Evolutionary conservation across 495 filamentous ascomycete genomes (phyloP), one percentile per base, ranked within the genome.

Genomic region (Talaromyces borbonicus): DNA sequence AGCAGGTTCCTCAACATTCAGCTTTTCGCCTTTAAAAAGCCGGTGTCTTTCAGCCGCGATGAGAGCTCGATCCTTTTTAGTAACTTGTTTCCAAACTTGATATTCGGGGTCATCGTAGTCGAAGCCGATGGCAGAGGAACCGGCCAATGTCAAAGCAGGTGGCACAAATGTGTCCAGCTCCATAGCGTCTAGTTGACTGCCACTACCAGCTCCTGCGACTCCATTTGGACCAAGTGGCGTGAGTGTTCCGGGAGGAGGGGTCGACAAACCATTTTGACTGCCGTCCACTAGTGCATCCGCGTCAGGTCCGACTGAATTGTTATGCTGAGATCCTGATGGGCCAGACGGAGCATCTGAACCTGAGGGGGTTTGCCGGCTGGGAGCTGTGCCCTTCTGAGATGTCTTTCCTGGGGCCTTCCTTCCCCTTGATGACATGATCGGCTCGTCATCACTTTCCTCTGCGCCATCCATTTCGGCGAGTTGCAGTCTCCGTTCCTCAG

Each of bases 61-160:
- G 11, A 84, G 67, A n/a, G 92, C 92, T 36, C 92, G 80, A 50
- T 93, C 89, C 59, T 93, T 95, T 64, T 96, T 96, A 2, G 92
- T 99, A 29, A 95, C 86, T 60, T 94, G 90, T 68, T 97, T 99
- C 92, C 92, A 99, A 31, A 89, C 85, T 58, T 93, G 93, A 67
- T 90, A 95, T 53, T 94, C 90, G 1, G 86, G 78, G 53, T 96
- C 90, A 51, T 95, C 83, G 40, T 79, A 55, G 37, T 84, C 83
- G 12, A 62, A 54, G 3, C 64, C 66, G 8, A 66, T 53, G 5
- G 60, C 60, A 9, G 61, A 58, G 22, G 69, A 50, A n/a, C 65
- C 68, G 46, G 58, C 68, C 19, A 83, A 70, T 20, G 78, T 79
- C 50, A 75, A 82, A 24, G 81, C 63, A 9, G 78, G 77, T 6